These are phyloP conservation scores for Suillus spraguei DNA, from an alignment of 768 basidiomycete genomes.

Conservation along the genomic window DNA sequence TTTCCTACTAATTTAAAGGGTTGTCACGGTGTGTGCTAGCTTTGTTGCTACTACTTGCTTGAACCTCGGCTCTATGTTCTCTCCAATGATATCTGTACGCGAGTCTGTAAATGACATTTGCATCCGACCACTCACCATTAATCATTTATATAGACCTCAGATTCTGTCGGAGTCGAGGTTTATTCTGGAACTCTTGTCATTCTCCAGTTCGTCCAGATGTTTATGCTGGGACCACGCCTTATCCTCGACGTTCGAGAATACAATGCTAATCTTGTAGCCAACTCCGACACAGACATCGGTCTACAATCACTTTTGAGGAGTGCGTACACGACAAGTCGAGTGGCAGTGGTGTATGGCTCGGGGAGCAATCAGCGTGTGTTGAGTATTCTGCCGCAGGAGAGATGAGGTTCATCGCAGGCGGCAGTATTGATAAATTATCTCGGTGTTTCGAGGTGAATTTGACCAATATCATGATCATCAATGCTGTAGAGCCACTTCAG, in stretches of 20 bases:
- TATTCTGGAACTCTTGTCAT: neutral
- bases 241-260: neutral
- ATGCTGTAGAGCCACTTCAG: neutral
- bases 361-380: neutral
- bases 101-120: neutral
- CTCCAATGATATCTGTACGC: neutral
- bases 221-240: neutral
- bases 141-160: neutral
- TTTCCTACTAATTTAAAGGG: neutral
- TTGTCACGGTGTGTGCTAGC: neutral
- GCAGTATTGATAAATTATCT: neutral
- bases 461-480: neutral
- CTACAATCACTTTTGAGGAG: neutral
- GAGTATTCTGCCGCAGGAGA: neutral
- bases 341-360: neutral
- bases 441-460: neutral
- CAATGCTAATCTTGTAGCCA: neutral
- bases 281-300: neutral
- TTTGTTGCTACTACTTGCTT: neutral
- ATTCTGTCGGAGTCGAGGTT: neutral
- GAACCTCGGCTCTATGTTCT: neutral
- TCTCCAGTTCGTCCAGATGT: neutral
- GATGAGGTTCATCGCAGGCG: neutral
- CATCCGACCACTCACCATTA: neutral
- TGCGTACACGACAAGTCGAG: neutral